phyloP scores from a whole-genome alignment of 179 eudicot species.

The Sideroxylon spinosum region DNA sequence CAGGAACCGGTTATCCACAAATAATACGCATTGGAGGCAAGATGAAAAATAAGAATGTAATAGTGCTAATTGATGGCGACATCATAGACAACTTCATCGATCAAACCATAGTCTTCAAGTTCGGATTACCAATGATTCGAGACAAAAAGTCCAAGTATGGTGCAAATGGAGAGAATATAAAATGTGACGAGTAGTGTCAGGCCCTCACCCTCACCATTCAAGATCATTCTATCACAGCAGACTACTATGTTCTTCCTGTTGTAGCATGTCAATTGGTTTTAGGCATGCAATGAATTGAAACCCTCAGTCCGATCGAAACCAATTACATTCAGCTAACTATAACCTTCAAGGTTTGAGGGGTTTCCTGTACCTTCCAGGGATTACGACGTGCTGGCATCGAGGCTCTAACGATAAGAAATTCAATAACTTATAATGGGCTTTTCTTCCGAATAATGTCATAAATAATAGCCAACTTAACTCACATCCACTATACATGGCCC shows the following conservation, averaged over 20 bases:
- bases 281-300: conserved; percentile 16
- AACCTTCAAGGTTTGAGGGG: conserved; percentile 6
- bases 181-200: conserved; percentile 3
- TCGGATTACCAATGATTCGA: conserved; percentile 3
- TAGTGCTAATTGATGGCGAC: conserved; percentile 9
- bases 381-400: neutral
- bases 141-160: conserved; percentile 12
- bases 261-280: conserved; percentile 15
- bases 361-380: conserved; percentile 7
- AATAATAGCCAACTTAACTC: too few species aligned
- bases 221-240: neutral
- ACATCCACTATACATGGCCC: neutral
- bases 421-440: neutral
- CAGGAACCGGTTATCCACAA: neutral
- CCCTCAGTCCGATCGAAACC: conserved; percentile 7
- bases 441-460: neutral
- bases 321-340: conserved; percentile 16
- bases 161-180: conserved; percentile 12
- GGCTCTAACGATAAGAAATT: conserved; percentile 8
- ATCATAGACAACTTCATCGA: conserved; percentile 19
- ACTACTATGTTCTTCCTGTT: conserved; percentile 9
- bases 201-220: conserved; percentile 11
- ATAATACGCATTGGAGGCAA: conserved; percentile 10
- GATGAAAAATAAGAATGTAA: conserved; percentile 11
- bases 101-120: conserved; percentile 9